Evolutionary conservation across 257 asterid species (phyloP).

Genomic region (Solanum sejunctum): DNA sequence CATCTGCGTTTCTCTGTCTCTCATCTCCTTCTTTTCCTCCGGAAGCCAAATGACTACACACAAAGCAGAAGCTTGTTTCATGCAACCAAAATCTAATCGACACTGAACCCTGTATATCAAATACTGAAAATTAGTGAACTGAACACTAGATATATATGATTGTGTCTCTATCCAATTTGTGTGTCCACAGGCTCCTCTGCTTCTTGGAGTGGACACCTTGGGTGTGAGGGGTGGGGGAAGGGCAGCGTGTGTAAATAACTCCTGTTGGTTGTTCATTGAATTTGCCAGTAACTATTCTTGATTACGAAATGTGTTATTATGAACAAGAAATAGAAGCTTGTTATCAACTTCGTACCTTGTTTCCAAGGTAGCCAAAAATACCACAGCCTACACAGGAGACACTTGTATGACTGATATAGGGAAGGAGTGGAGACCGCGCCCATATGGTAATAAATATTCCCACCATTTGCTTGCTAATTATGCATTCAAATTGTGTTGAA

Average conservation of each 20-base stretch:
- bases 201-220: not conserved
- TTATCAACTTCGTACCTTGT: slow-evolving; percentile 26
- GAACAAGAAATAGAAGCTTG: not conserved
- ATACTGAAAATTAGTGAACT: not conserved
- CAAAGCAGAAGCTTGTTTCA: slow-evolving; percentile 52
- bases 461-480: slow-evolving; percentile 52
- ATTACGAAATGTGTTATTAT: not conserved
- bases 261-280: not conserved
- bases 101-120: slow-evolving; percentile 42
- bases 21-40: slow-evolving; percentile 36
- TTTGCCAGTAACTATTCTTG: not conserved
- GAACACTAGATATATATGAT: not conserved
- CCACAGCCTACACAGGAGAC: slow-evolving; percentile 53
- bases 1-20: slow-evolving; percentile 47
- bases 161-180: not conserved
- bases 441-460: slow-evolving; percentile 49
- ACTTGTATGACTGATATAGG: slow-evolving; percentile 29
- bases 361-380: slow-evolving; percentile 45
- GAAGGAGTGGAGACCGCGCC: slow-evolving; percentile 29
- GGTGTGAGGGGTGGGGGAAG: not conserved
- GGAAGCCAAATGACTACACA: slow-evolving; percentile 48
- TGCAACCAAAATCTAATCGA: slow-evolving; percentile 44
- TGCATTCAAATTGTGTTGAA: slow-evolving; percentile 22
- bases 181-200: not conserved
- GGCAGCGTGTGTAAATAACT: not conserved